Base-by-base conservation (phyloP, 2,329 filamentous ascomycete genomes). In the Pyrenochaeta sp. region DNA sequence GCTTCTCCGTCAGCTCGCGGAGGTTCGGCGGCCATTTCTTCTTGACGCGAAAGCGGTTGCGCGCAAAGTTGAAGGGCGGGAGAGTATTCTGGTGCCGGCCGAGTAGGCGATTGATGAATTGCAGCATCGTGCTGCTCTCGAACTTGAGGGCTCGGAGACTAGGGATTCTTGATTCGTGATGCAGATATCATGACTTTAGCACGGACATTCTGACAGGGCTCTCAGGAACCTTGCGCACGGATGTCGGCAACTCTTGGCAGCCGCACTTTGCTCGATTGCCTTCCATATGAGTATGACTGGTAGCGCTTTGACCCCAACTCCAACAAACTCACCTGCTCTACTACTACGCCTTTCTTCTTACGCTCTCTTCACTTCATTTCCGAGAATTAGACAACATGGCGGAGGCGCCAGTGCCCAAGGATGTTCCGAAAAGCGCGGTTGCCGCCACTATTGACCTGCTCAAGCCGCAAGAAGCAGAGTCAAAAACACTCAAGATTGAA, bases 11-110 rank as follows among this genome's bases (percentile, higher is more conserved):
- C 54, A 94, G 83, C 69, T 85, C 84, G 58, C 82, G 78, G 75
- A 94, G 90, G 75, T 92, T 87, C 11, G 90, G 90, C 51, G 90
- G 90, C 90, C 90, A 94, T 60, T 85, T 79, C 71, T 89, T 90
- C 76, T 90, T 88, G 43, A 87, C 84, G 67, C 80, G 84, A 77
- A 85, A 88, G 4, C 83, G 83, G 68, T 86, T 87, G 55, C 75
- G 81, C 59, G 82, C 78, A 56, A 81, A 75, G 49, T 78, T 68
- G 62, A 76, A 77, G 33, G 68, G 64, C 41, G 71, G 70, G 36
- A 71, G 64, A 42, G 57, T 61, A 48, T 59, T 70, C 47, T 77
- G 76, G 27, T 79, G 73, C 51, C 82, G 78, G 44, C 77, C 64
- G 23, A 83, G 62, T 33, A 83, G 81, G 10, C 79, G 74, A 35